Conservation (phyloP, 805 yeast species). For the Barnettozyma populi region DNA sequence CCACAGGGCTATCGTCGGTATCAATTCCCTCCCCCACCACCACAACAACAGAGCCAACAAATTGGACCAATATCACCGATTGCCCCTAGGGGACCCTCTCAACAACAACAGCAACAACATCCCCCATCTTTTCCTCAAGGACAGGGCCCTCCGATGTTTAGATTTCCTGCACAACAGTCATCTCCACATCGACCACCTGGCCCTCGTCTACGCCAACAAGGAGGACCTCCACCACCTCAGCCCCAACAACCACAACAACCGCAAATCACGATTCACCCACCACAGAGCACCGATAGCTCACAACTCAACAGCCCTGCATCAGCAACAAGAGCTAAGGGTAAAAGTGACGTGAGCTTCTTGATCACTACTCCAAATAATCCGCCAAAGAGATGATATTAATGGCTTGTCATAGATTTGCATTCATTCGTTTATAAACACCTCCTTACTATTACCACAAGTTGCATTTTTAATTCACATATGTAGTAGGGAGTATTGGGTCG, state of each 20-base stretch:
- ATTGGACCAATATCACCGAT: slow-evolving; percentile 3
- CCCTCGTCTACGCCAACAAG: not conserved
- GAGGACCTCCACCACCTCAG: not conserved
- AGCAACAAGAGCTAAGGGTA: slow-evolving; percentile 7
- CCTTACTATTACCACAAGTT: not conserved
- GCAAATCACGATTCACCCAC: slow-evolving; percentile 1
- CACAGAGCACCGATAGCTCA: slow-evolving; percentile 3
- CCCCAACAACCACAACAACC: slow-evolving; percentile 8
- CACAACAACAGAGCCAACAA: slow-evolving; percentile 6
- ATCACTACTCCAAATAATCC: slow-evolving; percentile 25
- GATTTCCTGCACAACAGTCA: slow-evolving; percentile 1
- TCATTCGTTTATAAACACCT: not conserved
- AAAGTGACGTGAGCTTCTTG: slow-evolving; percentile 23
- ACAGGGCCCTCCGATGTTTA: not conserved
- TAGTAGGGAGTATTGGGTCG: not conserved
- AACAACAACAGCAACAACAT: slow-evolving; percentile 1
- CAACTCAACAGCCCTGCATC: slow-evolving; percentile 5
- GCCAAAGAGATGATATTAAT: slow-evolving; percentile 12
- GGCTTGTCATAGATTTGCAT: not conserved
- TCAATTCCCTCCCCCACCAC: too few relatives aligned
- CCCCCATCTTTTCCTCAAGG: not conserved
- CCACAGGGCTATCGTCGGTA: too few relatives aligned
- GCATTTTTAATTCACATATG: not conserved
- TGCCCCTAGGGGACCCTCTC: slow-evolving; percentile 3
- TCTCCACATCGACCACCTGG: slow-evolving; percentile 1